Evolutionary conservation across 768 basidiomycete species (phyloP), one percentile per base, ranked within the genome.

Genomic region (Coprinopsis strossmayeri): DNA sequence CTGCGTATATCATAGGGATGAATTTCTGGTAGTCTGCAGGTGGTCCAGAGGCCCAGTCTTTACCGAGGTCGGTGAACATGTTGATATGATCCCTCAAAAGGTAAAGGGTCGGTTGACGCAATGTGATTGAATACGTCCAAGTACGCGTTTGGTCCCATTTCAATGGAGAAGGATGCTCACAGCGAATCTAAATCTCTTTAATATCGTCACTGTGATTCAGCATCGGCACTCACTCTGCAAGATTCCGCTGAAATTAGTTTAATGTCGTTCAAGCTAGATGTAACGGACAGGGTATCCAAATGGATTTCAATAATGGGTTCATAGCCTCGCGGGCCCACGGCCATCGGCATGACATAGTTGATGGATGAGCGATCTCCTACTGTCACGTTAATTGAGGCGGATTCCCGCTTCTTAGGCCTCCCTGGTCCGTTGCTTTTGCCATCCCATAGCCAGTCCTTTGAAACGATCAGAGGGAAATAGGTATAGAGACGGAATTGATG

Each of bases 381-480:
- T 17, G 71, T 72, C 24, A 94, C 60, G 53, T 84, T 87, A 28
- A 97, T 76, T 54, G 79, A 83, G 27, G 87, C 79, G 28, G 82
- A 69, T 62, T 86, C 82, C 45, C 84, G 75, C 53, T 74, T 74
- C 46, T 73, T 74, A 25, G 72, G 73, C 48, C 76, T 73, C 41
- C 70, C 64, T 1, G 75, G 76, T 15, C 74, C 55, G 17, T 75
- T 67, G 4, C 61, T 59, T 26, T 69, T 57, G 26, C 81, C 82
- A 61, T 97, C 95, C 84, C 87, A 97, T 61, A 84, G 81, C 95
- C 95, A 98, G 63, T 97, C 87, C 86, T 91, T 39, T 28, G 39
- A 20, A 1, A 52, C 38, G 49, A 44, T 23, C 10, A 45, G 4
- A 28, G 17, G 35, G 10, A 44, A n/a, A 41, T 20, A 42, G 41